A percentile compares a stretch with the other conserved stretches of the same genome.
Evolutionary conservation across 2,329 filamentous ascomycete genomes (phyloP).

Genomic region (Pseudogymnoascus sp.): DNA sequence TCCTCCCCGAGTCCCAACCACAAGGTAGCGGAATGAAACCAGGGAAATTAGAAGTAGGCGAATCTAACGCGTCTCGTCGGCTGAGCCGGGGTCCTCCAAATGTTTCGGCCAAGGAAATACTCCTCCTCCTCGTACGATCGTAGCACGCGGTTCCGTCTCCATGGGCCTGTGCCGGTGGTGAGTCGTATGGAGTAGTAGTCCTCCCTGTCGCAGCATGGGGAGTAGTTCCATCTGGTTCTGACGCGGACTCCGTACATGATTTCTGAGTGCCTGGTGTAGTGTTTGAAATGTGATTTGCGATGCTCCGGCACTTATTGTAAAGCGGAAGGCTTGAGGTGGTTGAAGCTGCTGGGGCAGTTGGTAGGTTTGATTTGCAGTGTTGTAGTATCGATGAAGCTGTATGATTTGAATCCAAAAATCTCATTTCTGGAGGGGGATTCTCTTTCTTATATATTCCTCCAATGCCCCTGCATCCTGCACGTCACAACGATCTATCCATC

Average conservation of each 20-base stretch:
- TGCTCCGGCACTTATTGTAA: background rate
- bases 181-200: background rate
- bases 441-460: background rate
- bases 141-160: background rate
- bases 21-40: background rate
- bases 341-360: background rate
- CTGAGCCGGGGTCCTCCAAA: background rate
- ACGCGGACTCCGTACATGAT: background rate
- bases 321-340: background rate
- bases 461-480: background rate
- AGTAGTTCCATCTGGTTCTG: background rate
- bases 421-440: background rate
- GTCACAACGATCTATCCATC: background rate
- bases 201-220: background rate
- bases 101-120: background rate
- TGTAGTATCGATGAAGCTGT: background rate
- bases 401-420: background rate
- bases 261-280: background rate
- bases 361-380: background rate
- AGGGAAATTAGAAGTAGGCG: background rate
- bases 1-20: background rate
- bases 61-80: background rate
- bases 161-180: background rate
- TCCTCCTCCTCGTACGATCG: slow-evolving; percentile 2
- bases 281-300: background rate